Evolutionary conservation across 768 basidiomycete species (phyloP).

Genomic region (Dentipellis sp.): DNA sequence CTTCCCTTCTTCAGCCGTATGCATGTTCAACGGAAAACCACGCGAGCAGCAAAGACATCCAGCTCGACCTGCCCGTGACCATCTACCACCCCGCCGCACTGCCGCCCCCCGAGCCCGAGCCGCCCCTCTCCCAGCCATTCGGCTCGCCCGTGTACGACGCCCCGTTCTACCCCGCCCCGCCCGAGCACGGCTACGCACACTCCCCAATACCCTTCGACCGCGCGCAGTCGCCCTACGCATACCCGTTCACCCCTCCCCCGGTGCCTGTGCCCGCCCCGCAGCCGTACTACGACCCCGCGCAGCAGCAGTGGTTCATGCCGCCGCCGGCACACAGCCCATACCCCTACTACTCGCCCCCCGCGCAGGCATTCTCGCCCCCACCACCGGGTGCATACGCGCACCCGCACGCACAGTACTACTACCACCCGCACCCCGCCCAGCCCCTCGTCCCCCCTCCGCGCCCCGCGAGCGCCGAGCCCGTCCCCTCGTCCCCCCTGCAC

Average conservation of each 20-base stretch:
- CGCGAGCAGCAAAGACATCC: conserved; percentile 55
- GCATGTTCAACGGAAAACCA: neutral
- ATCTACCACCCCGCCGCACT: conserved; percentile 57
- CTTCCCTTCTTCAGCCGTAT: neutral
- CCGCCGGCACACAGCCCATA: conserved; percentile 20
- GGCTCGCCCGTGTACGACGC: conserved; percentile 12
- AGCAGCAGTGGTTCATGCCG: conserved; percentile 32
- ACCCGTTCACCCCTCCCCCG: conserved; percentile 17
- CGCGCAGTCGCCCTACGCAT: conserved; percentile 24
- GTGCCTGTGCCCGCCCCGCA: neutral
- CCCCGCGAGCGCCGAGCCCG: conserved; percentile 43
- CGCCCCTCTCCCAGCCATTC: conserved; percentile 9
- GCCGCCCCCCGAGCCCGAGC: conserved; percentile 24
- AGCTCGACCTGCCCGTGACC: conserved; percentile 52
- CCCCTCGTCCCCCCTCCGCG: conserved; percentile 26
- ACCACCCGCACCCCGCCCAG: conserved; percentile 25
- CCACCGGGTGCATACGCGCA: too few species aligned
- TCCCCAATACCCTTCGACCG: conserved; percentile 17
- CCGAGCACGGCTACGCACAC: conserved; percentile 14
- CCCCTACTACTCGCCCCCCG: conserved; percentile 23
- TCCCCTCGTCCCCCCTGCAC: conserved; percentile 23
- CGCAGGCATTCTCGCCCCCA: conserved; percentile 13
- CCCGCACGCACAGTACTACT: conserved; percentile 17
- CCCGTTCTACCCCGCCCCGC: conserved; percentile 8
- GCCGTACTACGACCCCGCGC: conserved; percentile 23